Evolutionary conservation across 768 basidiomycete genomes (phyloP), one percentile per base, ranked within the genome.

Genomic region (Suillus alpinus): DNA sequence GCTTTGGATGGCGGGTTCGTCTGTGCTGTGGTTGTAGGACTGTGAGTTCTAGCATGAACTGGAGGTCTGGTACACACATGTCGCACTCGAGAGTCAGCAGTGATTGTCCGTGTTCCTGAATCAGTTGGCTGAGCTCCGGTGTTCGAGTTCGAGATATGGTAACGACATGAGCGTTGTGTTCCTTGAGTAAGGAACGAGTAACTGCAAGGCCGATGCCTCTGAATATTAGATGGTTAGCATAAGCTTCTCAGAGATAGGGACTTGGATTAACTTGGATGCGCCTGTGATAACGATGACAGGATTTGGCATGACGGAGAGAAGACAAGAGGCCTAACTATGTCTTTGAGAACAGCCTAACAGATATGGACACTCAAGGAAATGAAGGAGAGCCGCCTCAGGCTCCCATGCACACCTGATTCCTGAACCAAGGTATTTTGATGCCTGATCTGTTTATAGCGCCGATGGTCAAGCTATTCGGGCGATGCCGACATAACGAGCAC

Each of bases 181-280:
- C 82, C 23, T 79, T 71, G 40, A 94, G 79, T 26, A 95, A 81
- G 57, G 84, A 77, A n/a, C 68, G 79, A 36, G 89, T 83, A 64
- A 91, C 82, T 18, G 92, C 90, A 55, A 96, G 84, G 1, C 95
- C 95, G 62, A 97, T 87, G 4, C 87, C 87, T 76, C 83, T 85
- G 64, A 6, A 2, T 18, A 18, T 49, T 10, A n/a, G 37, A 41
- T 46, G 13, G 40, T 65, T 56, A 66, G 61, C 55, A 36, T 51
- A 6, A 12, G 52, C 40, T 43, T 61, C 10, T 56, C 36, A 32
- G 46, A 43, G 36, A 52, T 14, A 51, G 32, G 26, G 16, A 62
- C 58, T 6, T n/a, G 10, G 37, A 56, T 20, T 61, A 64, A 91
- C 89, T 81, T 92, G 58, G 91, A 95, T 20, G 91, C 94, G 58